A percentile compares a stretch with the other conserved stretches of the same genome.
Evolutionary conservation across 2,329 filamentous ascomycete genomes (phyloP).

Genomic region (Fusarium torulosum): DNA sequence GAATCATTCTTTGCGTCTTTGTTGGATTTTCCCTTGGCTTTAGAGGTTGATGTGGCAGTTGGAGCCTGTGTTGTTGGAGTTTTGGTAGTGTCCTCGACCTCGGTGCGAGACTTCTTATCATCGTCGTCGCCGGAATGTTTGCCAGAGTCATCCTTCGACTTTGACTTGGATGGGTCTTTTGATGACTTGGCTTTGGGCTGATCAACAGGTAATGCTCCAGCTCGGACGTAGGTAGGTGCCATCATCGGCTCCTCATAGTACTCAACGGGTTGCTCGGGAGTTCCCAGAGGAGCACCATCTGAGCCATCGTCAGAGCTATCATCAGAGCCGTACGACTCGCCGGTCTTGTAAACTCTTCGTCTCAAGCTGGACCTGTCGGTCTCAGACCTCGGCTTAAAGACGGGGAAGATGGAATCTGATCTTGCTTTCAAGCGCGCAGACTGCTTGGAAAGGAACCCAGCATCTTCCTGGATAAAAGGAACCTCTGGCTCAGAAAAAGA

Average conservation of each 20-base stretch:
- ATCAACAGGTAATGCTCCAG: not conserved
- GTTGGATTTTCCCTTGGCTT: not conserved
- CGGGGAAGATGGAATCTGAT: not conserved
- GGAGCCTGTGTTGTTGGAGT: not conserved
- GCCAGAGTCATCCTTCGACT: not conserved
- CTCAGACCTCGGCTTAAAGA: not conserved
- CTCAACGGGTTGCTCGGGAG: not conserved
- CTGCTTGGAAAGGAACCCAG: not conserved
- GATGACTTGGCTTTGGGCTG: slow-evolving; percentile 4
- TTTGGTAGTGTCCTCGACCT: not conserved
- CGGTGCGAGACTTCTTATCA: not conserved
- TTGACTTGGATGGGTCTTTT: not conserved
- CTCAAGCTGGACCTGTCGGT: not conserved
- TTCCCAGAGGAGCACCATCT: not conserved
- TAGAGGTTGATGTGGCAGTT: not conserved
- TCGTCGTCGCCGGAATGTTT: not conserved
- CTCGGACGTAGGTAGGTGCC: slow-evolving; percentile 4
- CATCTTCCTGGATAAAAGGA: not conserved
- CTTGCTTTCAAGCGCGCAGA: not conserved
- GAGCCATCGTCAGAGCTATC: not conserved
- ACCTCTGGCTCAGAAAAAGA: not conserved
- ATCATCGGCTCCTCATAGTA: slow-evolving; percentile 20
- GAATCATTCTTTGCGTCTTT: not conserved
- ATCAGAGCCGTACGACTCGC: not conserved
- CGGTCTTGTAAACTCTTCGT: not conserved